Percentiles rank a stretch among this genome's conserved stretches.
Evolutionary conservation across 148 eudicot genomes (phyloP).

Genomic region (Arbutus unedo): DNA sequence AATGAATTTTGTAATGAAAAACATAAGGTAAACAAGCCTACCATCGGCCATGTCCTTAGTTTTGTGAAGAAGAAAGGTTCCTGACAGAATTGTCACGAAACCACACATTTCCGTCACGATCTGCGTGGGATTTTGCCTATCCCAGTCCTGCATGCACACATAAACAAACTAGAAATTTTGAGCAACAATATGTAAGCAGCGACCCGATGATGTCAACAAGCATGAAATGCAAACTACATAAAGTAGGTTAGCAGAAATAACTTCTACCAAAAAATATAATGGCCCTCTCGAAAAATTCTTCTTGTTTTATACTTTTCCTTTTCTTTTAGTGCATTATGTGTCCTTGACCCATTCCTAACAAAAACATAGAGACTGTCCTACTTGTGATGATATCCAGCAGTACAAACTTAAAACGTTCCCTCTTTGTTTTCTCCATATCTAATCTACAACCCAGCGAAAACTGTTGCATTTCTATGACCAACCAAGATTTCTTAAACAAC

Average conservation of each 20-base stretch:
- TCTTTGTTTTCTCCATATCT: no score
- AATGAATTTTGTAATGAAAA: neutral
- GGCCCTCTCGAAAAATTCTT: neutral
- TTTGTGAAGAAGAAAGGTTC: slow-evolving; percentile 89
- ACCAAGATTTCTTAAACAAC: no score
- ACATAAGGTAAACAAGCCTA: slow-evolving; percentile 14
- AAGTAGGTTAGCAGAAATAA: neutral
- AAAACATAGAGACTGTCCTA: no score
- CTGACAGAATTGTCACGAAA: slow-evolving; percentile 78
- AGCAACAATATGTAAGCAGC: neutral
- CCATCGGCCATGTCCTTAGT: slow-evolving; percentile 79
- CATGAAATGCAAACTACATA: neutral
- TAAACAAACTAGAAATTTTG: neutral
- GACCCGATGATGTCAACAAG: neutral
- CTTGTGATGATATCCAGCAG: no score
- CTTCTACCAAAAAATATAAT: neutral
- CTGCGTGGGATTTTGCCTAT: slow-evolving; percentile 72
- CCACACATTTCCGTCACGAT: slow-evolving; percentile 92
- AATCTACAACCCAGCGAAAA: no score
- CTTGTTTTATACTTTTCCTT: no score
- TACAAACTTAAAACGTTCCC: no score
- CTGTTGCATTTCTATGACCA: no score
- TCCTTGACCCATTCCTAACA: no score
- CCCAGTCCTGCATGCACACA: slow-evolving; percentile 65
- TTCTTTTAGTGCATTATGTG: no score